Base-by-base conservation (phyloP, 108 stramenopile genomes). In the Conticribra weissflogii region DNA sequence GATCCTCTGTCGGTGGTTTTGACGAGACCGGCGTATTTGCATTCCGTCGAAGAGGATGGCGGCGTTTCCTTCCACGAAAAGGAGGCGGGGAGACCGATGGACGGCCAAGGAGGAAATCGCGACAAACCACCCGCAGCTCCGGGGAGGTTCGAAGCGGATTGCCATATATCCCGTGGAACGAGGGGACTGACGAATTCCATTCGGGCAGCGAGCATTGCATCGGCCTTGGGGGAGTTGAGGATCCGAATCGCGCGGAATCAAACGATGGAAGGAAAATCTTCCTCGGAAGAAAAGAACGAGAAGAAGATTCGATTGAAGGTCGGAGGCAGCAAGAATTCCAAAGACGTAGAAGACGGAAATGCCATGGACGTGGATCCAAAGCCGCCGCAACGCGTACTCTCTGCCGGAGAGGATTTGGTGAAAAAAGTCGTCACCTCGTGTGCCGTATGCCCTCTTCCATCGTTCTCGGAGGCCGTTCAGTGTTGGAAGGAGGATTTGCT, bases 141-240 rank as follows among this genome's bases (percentile, higher is more conserved):
- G 44, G 44, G 63, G 12, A 72, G 82, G 23, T 86, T 79, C 68
- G 82, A 90, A 54, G 93, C 93, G 21, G 93, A 94, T 85, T 70
- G 88, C 7, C 93, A 94, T 36, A 84, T 60, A 12, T 67, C 83
- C 3, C 78, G 93, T 9, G 88, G 89, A 30, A 88, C 87, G 0
- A 70, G 59, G 21, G 93, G 93, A 2, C 88, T 94, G 90, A 85
- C 83, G 16, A 79, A 71, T 19, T 81, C 74, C 0, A 57, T 94
- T 30, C 84, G 93, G 1, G 88, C 86, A 9, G 93, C 93, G 17
- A 88, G 89, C 57, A 84, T 91, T 57, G 88, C 88, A 22, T 87
- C 87, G 71, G 62, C 74, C 33, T 60, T 86, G 64, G 93, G 93
- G 12, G 90, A 94, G 74, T 59, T 92, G 63, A 74, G 87, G 1